Evolutionary conservation across 2,329 filamentous ascomycete genomes (phyloP).

Genomic region (Zopfia rhizophila): DNA sequence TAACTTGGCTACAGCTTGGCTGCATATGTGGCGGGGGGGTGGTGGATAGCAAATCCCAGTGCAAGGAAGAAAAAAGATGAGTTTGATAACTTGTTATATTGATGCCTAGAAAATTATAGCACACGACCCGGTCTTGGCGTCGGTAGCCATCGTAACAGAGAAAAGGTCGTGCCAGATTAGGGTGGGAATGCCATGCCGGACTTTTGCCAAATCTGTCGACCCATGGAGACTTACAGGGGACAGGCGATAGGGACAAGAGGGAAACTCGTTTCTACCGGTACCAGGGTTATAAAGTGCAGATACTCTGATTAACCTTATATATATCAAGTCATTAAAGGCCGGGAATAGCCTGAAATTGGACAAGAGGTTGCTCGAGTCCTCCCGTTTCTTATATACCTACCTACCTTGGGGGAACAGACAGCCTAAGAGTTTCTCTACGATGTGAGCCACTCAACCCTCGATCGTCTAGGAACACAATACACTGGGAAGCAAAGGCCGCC

Average conservation of each 20-base stretch:
- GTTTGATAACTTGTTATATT: constrained; percentile 8
- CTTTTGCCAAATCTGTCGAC: constrained; percentile 6
- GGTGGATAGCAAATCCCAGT: no score
- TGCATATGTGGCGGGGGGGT: no score
- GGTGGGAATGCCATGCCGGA: background rate
- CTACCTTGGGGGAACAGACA: constrained; percentile 13
- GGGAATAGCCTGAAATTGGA: constrained; percentile 19
- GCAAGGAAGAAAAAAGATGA: constrained; percentile 3
- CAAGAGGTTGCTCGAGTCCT: constrained; percentile 18
- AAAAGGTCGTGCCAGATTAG: no score
- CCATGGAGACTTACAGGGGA: constrained; percentile 9
- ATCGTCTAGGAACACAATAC: constrained; percentile 15
- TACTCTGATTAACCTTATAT: constrained; percentile 17
- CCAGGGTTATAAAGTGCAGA: constrained; percentile 10
- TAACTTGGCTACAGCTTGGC: no score
- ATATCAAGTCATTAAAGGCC: constrained; percentile 19
- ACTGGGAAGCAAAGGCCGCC: constrained; percentile 11
- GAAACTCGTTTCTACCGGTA: constrained; percentile 9
- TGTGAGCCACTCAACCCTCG: constrained; percentile 10
- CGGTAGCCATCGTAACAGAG: constrained; percentile 4
- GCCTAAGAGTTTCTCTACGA: constrained; percentile 10
- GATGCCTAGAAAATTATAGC: constrained; percentile 11
- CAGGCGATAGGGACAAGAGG: background rate
- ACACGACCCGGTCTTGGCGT: constrained; percentile 6
- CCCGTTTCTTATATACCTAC: constrained; percentile 8